Evolutionary conservation across 139 green algal species (phyloP).

Genomic region (Chlorella sp.): DNA sequence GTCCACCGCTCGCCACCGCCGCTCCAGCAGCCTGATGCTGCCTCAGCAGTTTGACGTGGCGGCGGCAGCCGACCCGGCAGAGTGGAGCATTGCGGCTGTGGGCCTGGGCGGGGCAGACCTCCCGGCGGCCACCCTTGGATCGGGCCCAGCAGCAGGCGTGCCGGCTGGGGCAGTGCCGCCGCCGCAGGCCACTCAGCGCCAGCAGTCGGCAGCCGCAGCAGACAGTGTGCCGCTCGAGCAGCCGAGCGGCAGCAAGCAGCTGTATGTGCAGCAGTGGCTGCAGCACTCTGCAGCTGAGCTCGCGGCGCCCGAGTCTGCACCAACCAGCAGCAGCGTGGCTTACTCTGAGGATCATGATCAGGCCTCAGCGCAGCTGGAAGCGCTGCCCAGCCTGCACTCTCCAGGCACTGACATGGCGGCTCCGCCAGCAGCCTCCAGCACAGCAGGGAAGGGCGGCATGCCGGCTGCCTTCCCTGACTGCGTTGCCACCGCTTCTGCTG

Average conservation of each 20-base stretch:
- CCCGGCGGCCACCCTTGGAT: not conserved
- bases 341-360: not conserved
- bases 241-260: slow-evolving; percentile 24
- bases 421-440: not conserved
- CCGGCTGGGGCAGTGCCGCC: not conserved
- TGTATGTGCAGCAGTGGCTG: slow-evolving; percentile 34
- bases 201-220: not conserved
- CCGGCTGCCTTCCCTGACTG: not conserved
- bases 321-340: not conserved
- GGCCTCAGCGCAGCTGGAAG: not conserved
- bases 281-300: slow-evolving; percentile 8
- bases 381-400: not conserved
- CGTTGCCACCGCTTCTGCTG: not conserved
- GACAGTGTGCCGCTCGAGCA: not conserved
- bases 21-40: slow-evolving; percentile 20
- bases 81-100: no score
- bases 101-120: not conserved
- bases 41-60: not conserved
- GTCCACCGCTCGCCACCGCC: slow-evolving; percentile 10
- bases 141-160: not conserved
- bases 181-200: not conserved
- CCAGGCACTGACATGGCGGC: not conserved
- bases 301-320: not conserved
- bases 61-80: not conserved
- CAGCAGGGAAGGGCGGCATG: not conserved